phyloP scores from a whole-genome alignment of 768 basidiomycete species.

The Inosperma sp. region DNA sequence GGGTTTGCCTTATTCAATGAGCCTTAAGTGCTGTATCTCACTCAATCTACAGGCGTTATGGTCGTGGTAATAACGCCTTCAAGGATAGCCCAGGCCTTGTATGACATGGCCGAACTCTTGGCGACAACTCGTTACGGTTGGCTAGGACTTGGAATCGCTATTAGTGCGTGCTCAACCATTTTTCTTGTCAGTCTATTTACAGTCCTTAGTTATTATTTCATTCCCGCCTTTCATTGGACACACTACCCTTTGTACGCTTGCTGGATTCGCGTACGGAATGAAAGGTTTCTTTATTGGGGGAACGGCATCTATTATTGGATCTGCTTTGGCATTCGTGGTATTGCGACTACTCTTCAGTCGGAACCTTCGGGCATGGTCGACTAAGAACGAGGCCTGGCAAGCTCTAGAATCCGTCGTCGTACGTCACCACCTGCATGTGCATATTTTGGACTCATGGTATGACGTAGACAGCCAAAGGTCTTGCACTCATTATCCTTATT shows the following conservation, averaged over 20 bases:
- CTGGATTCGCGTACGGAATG: conserved; percentile 82
- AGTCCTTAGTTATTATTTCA: conserved; percentile 44
- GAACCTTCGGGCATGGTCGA: conserved; percentile 55
- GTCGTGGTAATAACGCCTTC: conserved; percentile 55
- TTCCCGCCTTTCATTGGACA: conserved; percentile 66
- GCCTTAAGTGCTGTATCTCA: background rate
- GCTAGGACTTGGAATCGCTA: conserved; percentile 46
- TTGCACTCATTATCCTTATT: conserved; percentile 78
- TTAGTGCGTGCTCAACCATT: conserved; percentile 39
- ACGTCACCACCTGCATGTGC: conserved; percentile 10
- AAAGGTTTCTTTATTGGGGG: conserved; percentile 67
- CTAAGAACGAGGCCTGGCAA: conserved; percentile 66
- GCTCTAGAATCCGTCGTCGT: conserved; percentile 75
- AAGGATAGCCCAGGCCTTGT: conserved; percentile 63
- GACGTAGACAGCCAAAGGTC: conserved; percentile 61
- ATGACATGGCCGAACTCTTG: conserved; percentile 62
- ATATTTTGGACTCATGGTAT: background rate
- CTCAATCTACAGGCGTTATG: conserved; percentile 29
- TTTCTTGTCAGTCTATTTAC: conserved; percentile 6
- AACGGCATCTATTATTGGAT: conserved; percentile 56
- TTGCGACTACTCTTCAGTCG: conserved; percentile 56
- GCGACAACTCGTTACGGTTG: conserved; percentile 59
- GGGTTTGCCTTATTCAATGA: conserved; percentile 29
- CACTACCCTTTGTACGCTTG: conserved; percentile 60
- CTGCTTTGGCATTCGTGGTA: conserved; percentile 54